Evolutionary conservation across 345 rosid genomes (phyloP).

Genomic region (Eucalyptus erythrocorys): DNA sequence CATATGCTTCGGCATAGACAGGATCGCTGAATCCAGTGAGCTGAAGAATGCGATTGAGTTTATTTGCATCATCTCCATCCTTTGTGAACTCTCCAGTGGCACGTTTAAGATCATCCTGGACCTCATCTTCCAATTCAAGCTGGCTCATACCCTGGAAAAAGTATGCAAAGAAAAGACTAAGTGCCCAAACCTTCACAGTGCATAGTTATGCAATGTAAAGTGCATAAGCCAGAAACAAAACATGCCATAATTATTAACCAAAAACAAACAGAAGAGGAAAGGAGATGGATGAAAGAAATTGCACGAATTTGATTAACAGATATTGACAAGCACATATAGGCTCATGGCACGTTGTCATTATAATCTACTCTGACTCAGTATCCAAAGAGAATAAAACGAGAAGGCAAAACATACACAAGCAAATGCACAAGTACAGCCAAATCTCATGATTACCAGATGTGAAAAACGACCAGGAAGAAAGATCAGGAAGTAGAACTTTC

Average conservation of each 20-base stretch:
- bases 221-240: background rate
- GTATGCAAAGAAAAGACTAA: background rate
- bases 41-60: constrained; percentile 94
- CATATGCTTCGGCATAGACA: constrained; percentile 98
- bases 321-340: background rate
- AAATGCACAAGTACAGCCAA: background rate
- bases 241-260: background rate
- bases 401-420: background rate
- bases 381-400: background rate
- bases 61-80: constrained; percentile 91
- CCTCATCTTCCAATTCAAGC: constrained; percentile 98
- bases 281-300: background rate
- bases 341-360: background rate
- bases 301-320: background rate
- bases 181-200: background rate
- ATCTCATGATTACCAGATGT: background rate
- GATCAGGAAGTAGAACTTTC: background rate
- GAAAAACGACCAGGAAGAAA: background rate
- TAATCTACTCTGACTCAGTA: background rate
- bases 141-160: constrained; percentile 91
- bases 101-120: constrained; percentile 94
- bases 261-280: background rate
- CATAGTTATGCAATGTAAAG: background rate
- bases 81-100: constrained; percentile 97
- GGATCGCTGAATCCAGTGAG: constrained; percentile 99